These are phyloP conservation scores for Anacardium occidentale DNA, from an alignment of 345 rosid species.

Conservation along the genomic window DNA sequence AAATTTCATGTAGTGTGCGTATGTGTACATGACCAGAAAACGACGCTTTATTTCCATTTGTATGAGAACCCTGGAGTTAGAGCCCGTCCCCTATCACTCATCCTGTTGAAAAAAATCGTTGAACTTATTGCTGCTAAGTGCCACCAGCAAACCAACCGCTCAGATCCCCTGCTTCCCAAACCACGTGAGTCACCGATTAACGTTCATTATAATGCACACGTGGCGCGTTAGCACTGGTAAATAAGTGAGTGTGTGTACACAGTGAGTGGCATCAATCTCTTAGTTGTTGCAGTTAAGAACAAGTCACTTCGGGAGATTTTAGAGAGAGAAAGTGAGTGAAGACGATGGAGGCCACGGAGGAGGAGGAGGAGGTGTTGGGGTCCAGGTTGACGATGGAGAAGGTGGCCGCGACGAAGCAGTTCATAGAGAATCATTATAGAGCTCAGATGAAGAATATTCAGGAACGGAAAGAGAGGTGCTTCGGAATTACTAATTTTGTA, in stretches of 20 bases:
- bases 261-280: conserved; percentile 20
- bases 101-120: conserved; percentile 29
- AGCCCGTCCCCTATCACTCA: conserved; percentile 27
- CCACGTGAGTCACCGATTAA: not conserved
- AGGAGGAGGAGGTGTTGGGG: conserved; percentile 66
- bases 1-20: conserved; percentile 20
- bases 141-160: conserved; percentile 1
- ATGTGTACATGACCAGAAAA: conserved; percentile 15
- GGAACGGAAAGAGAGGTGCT: conserved; percentile 86
- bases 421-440: conserved; percentile 93
- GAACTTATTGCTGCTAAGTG: conserved; percentile 16
- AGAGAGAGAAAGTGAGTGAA: conserved; percentile 25
- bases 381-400: conserved; percentile 98
- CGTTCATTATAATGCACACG: not conserved
- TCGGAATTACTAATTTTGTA: not conserved
- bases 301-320: conserved; percentile 20
- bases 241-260: not conserved
- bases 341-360: conserved; percentile 54
- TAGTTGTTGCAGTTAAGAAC: conserved; percentile 33
- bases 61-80: not conserved
- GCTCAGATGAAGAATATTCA: conserved; percentile 87
- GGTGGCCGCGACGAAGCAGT: conserved; percentile 97
- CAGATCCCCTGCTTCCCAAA: conserved; percentile 9
- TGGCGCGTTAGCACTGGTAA: not conserved
- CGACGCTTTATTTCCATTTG: conserved; percentile 6